These are phyloP conservation scores for Raddia distichophylla DNA, from an alignment of 176 grass and related monocot species.

Conservation along the genomic window DNA sequence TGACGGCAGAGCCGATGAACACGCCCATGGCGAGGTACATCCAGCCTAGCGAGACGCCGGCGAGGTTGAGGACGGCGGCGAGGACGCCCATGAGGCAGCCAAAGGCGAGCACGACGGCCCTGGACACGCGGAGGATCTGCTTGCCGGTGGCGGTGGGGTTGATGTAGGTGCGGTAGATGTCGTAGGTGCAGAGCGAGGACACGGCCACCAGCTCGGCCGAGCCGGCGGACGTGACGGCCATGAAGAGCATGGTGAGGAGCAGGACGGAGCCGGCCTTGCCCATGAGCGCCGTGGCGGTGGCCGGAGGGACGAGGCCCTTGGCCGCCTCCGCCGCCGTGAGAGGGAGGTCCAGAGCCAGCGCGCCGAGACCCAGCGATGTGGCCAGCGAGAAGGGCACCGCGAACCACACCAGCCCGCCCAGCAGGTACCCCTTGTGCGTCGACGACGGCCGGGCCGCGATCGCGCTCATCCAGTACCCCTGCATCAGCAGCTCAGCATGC, in stretches of 20 bases:
- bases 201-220: slow-evolving; percentile 73
- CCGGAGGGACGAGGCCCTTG: slow-evolving; percentile 80
- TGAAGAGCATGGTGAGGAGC: slow-evolving; percentile 87
- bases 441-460: slow-evolving; percentile 75
- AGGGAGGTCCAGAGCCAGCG: slow-evolving; percentile 73
- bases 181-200: slow-evolving; percentile 79
- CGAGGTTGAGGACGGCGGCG: slow-evolving; percentile 72
- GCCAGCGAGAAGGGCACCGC: slow-evolving; percentile 76
- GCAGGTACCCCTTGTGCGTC: slow-evolving; percentile 74
- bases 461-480: slow-evolving; percentile 84
- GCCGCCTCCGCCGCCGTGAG: slow-evolving; percentile 57
- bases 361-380: slow-evolving; percentile 72
- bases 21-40: slow-evolving; percentile 88
- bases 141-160: slow-evolving; percentile 69
- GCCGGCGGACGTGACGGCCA: slow-evolving; percentile 79
- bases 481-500: background rate
- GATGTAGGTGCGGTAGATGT: slow-evolving; percentile 75
- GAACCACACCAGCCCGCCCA: slow-evolving; percentile 79
- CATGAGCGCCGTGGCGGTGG: slow-evolving; percentile 71
- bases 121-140: slow-evolving; percentile 79
- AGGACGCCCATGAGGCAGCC: slow-evolving; percentile 69
- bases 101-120: slow-evolving; percentile 51
- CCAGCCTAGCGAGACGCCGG: slow-evolving; percentile 71
- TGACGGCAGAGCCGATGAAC: slow-evolving; percentile 66
- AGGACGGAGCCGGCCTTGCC: slow-evolving; percentile 73